Evolutionary conservation across 2,329 filamentous ascomycete genomes (phyloP), one percentile per base, ranked within the genome.

Genomic region (Pleochaeta shiraiana): DNA sequence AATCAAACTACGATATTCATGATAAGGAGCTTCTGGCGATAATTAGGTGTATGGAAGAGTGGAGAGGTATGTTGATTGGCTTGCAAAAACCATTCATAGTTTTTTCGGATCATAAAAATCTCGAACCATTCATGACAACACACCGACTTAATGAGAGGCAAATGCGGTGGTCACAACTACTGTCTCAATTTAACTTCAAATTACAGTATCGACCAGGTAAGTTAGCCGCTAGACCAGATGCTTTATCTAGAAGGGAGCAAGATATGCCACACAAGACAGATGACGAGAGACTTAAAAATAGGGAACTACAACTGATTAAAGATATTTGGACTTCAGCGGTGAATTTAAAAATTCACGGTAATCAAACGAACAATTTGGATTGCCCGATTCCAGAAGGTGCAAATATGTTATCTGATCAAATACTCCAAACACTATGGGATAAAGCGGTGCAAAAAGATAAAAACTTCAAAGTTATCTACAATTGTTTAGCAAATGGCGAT

Each of bases 21-120:
- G 43, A 50, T 21, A 50, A 50, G 19, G 43, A 50, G 24, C 24
- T 50, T n/a, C 43, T 3, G 7, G 43, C 43, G 19, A 21, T 50
- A n/a, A 21, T 50, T 50, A n/a, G 16, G 9, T 16, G 16, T 50
- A 11, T 50, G 19, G 43, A 50, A 50, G 43, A 65, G 3, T 67
- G 31, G 50, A 31, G 65, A 21, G 26, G 34, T 9, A 39, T 65
- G 21, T 39, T 67, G 1, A 19, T 19, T 53, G 65, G 4, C 21
- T 30, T 37, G 5, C 30, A 26, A 14, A 43, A 43, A 43, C 37
- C 19, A 19, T 19, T 43, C 37, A 43, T 43, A 43, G 19, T 43
- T 11, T 43, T 43, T 11, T 43, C 1, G 19, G 37, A 43, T 19
- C 37, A 43, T 43, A 43, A 43, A 43, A 43, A 43, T 19, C 19